Conservation (phyloP, 2,329 filamentous ascomycete genomes). For the Penicillium sclerotigenum region DNA sequence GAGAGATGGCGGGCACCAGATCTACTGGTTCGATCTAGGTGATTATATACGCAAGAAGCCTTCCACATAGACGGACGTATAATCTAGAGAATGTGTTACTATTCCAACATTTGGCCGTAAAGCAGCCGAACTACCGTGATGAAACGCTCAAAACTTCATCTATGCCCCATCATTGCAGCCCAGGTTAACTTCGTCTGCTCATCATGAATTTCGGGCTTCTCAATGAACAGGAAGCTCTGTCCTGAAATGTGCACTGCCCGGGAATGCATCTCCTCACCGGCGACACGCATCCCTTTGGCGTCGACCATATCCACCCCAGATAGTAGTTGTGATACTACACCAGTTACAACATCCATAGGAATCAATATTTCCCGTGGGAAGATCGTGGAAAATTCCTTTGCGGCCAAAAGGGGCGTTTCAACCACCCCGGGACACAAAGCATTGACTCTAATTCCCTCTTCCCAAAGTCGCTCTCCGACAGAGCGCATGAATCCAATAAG, state of each 20-base stretch:
- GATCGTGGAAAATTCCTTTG: slow-evolving; percentile 34
- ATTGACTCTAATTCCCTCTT: slow-evolving; percentile 40
- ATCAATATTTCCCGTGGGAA: slow-evolving; percentile 27
- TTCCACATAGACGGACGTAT: background rate
- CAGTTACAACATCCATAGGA: slow-evolving; percentile 5
- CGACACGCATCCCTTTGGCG: slow-evolving; percentile 10
- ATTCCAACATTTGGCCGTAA: background rate
- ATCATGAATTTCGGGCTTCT: slow-evolving; percentile 24
- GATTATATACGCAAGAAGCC: background rate
- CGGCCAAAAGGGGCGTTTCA: slow-evolving; percentile 34
- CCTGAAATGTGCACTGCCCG: slow-evolving; percentile 25
- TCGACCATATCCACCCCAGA: slow-evolving; percentile 12
- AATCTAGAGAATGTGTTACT: background rate
- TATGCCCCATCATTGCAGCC: slow-evolving; percentile 9
- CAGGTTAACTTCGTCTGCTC: slow-evolving; percentile 2
- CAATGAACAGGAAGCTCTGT: slow-evolving; percentile 23
- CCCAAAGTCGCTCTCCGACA: slow-evolving; percentile 33
- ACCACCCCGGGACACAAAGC: slow-evolving; percentile 30
- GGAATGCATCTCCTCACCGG: slow-evolving; percentile 22
- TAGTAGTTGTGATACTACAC: slow-evolving; percentile 3
- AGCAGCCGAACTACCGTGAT: background rate
- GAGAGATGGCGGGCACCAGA: background rate
- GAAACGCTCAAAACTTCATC: background rate
- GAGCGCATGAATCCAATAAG: slow-evolving; percentile 40
- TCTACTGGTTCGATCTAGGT: slow-evolving; percentile 12